Percentiles rank a stretch among this genome's conserved stretches.
Evolutionary conservation across 352 stramenopile species (phyloP).

Genomic region (Phytopythium delawarense): DNA sequence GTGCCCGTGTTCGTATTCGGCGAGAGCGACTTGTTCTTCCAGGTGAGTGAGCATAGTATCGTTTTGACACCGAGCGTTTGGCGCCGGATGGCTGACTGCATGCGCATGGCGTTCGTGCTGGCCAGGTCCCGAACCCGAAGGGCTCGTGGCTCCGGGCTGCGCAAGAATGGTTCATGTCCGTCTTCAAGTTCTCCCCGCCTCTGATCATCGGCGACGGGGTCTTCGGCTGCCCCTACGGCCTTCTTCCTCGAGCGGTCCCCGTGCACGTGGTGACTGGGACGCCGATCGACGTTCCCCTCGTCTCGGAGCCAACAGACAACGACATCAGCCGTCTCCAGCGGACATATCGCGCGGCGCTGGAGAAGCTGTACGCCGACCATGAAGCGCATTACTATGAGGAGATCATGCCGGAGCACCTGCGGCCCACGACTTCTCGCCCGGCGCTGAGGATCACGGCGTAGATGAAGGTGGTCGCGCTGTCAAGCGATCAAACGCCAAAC

Average conservation of each 20-base stretch:
- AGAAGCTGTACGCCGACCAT: constrained; percentile 51
- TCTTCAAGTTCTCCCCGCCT: constrained; percentile 42
- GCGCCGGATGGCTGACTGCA: neutral
- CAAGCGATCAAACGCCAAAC: neutral
- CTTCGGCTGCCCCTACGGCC: constrained; percentile 22
- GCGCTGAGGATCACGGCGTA: constrained; percentile 31
- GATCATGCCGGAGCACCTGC: constrained; percentile 25
- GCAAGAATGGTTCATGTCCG: constrained; percentile 31
- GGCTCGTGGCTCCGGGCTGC: constrained; percentile 29
- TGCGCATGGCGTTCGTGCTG: neutral
- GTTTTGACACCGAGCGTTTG: neutral
- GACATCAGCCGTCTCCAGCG: constrained; percentile 45
- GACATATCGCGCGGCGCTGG: constrained; percentile 35
- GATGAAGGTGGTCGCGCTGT: neutral
- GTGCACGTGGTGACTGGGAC: constrained; percentile 37
- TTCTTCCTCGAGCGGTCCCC: constrained; percentile 29
- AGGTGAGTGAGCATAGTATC: constrained; percentile 13
- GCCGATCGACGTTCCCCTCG: constrained; percentile 37
- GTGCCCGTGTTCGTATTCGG: constrained; percentile 71
- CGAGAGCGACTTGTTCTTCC: constrained; percentile 54
- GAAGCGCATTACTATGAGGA: constrained; percentile 34
- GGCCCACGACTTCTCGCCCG: constrained; percentile 12
- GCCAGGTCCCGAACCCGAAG: constrained; percentile 34
- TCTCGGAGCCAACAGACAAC: constrained; percentile 27
- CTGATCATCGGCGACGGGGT: constrained; percentile 26